Base-by-base conservation (phyloP, 805 yeast genomes). In the Starmerella apis region DNA sequence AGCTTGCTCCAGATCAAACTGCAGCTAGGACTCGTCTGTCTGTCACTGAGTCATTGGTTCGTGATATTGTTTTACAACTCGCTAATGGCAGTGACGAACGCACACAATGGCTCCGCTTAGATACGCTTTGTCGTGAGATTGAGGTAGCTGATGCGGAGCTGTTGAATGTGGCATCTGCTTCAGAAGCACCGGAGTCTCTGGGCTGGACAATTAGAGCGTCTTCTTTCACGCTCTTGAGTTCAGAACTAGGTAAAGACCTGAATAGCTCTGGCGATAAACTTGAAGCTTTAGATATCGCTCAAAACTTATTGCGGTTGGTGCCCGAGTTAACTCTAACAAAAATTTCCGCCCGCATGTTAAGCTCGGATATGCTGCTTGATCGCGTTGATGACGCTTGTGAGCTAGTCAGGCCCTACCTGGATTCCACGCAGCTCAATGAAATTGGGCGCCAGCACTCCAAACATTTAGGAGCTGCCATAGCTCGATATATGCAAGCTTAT, bases 51-150 rank as follows among this genome's bases (percentile, higher is more conserved):
- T 19, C 47, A 9, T 19, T 43, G 4, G 43, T 30, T 5, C 37
- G 36, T 19, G 25, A 42, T 5, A 31, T 25, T 4, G 16, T 39
- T 13, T 16, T 30, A 18, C n/a, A 14, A 4, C 19, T 43, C 6
- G 25, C 33, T 14, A 18, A 10, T 13, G 39, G 11, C 22, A 18
- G 46, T 5, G 68, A 68, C 35, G 54, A 72, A n/a, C 64, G 67
- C 43, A 72, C 72, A 27, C 80, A 80, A 57, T 80, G 94, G 83
- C 69, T 75, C 30, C 78, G 81, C 52, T 74, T 88, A 50, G 81
- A 79, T 51, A 72, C 84, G 2, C 69, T 87, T 23, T 81, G 94
- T 61, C 76, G 75, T 49, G 95, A 87, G 59, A 70, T 83, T 47
- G 75, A 74, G 51, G 81, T 75, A 51, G 72, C 73, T 43, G 70